phyloP scores from a whole-genome alignment of 331 rosid species.

The Rhamnella rubrinervis region DNA sequence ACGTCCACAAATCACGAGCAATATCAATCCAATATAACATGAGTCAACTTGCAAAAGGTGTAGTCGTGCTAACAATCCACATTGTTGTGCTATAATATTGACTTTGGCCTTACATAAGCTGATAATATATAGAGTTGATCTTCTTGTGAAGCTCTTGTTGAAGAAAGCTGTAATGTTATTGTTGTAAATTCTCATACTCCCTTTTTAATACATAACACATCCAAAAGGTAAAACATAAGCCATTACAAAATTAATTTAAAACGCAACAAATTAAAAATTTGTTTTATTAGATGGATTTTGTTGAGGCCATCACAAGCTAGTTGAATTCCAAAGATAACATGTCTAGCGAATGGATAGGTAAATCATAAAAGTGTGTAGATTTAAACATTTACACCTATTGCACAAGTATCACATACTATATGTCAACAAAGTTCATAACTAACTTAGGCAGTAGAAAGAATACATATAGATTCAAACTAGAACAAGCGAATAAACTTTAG shows the following conservation, averaged over 20 bases:
- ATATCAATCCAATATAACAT: too few relatives aligned
- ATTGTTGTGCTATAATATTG: slow-evolving; percentile 7
- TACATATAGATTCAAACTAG: not conserved
- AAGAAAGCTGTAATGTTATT: slow-evolving; percentile 84
- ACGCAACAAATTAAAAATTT: slow-evolving; percentile 41
- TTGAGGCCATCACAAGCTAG: too few relatives aligned
- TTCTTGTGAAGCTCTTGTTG: slow-evolving; percentile 86
- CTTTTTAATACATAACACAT: slow-evolving; percentile 74
- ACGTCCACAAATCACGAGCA: too few relatives aligned
- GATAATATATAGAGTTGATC: slow-evolving; percentile 22
- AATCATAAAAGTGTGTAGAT: not conserved
- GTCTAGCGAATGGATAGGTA: too few relatives aligned
- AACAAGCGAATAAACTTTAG: not conserved
- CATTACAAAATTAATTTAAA: slow-evolving; percentile 95
- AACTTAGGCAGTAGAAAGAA: not conserved
- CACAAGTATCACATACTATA: too few relatives aligned
- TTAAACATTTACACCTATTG: not conserved
- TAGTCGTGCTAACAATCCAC: too few relatives aligned
- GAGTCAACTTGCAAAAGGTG: too few relatives aligned
- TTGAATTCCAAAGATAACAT: too few relatives aligned
- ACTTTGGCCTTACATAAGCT: not conserved
- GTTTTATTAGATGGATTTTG: too few relatives aligned
- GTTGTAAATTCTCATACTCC: slow-evolving; percentile 81
- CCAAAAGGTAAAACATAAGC: slow-evolving; percentile 93
- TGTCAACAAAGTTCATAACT: slow-evolving; percentile 48